Evolutionary conservation across 352 stramenopile genomes (phyloP).

Genomic region (Globisporangium barbulae): DNA sequence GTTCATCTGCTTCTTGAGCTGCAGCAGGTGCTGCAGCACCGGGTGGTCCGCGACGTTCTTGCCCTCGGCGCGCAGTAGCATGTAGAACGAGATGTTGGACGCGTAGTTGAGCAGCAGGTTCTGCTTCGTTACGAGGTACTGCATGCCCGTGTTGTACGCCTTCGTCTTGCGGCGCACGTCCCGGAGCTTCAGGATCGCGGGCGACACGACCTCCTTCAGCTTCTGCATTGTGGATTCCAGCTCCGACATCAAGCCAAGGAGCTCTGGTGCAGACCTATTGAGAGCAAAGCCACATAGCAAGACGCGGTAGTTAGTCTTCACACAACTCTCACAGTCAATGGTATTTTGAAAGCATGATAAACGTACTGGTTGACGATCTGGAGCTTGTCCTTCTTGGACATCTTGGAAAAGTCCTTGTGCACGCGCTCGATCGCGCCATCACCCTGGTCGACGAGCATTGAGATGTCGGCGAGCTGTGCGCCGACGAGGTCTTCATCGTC

Average conservation of each 20-base stretch:
- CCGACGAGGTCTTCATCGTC: slow-evolving; percentile 72
- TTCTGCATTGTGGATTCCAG: slow-evolving; percentile 65
- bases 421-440: slow-evolving; percentile 59
- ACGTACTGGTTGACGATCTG: slow-evolving; percentile 84
- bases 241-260: slow-evolving; percentile 67
- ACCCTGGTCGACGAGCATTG: slow-evolving; percentile 54
- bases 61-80: slow-evolving; percentile 73
- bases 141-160: slow-evolving; percentile 57
- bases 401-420: slow-evolving; percentile 80
- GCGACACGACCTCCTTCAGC: slow-evolving; percentile 59
- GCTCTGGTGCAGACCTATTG: slow-evolving; percentile 58
- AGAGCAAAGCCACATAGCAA: background rate
- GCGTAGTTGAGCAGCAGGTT: slow-evolving; percentile 85
- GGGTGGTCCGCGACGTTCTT: slow-evolving; percentile 79
- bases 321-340: background rate
- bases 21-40: slow-evolving; percentile 71
- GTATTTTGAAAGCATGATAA: background rate
- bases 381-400: slow-evolving; percentile 86
- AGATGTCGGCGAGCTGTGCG: slow-evolving; percentile 75
- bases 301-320: background rate
- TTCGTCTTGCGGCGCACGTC: slow-evolving; percentile 53
- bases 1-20: slow-evolving; percentile 74
- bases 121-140: slow-evolving; percentile 77
- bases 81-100: slow-evolving; percentile 85
- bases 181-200: slow-evolving; percentile 71